Base-by-base conservation (phyloP, 2,329 filamentous ascomycete species). In the Neophaeococcomyces mojaviensis region DNA sequence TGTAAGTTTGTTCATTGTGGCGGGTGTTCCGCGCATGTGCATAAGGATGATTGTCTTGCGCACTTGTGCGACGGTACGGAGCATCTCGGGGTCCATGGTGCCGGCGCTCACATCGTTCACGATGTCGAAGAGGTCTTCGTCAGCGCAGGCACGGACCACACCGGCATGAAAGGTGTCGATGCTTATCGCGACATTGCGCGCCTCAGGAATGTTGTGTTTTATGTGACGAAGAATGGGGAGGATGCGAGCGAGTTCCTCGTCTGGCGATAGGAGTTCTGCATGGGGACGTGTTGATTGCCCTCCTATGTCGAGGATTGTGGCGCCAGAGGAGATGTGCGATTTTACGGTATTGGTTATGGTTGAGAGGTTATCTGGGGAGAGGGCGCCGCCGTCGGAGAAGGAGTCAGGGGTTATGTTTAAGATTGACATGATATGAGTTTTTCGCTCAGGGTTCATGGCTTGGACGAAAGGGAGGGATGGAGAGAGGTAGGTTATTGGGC, bases 31-130 rank as follows among this genome's bases (percentile, higher is more conserved):
- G 57, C 89, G 86, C 86, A 92, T 95, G 68, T 96, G 89, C 87
- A 94, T 94, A 42, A 96, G 74, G 53, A 81, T 73, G 26, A 96
- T 81, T 2, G 88, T 88, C 57, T 82, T 87, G 30, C 86, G 83
- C 0, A 92, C 75, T 3, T 76, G 72, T 0, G 86, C 90, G 51
- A 90, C 82, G 0, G 86, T 88, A 12, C 80, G 59, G 1, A 98
- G 77, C 88, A 98, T 97, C 1, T 76, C 74, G 0, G 78, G 68
- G 62, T 97, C 92, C 41, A 95, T 71, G 3, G 72, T 61, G 3
- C 92, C 92, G 1, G 84, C 88, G 0, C 88, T 94, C 30, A 98
- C 82, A 64, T 98, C 92, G 67, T 98, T 98, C 68, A 98, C 80
- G 52, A 98, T 85, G 62, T 96, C 83, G 5, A 89, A 90, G 3